A percentile compares a stretch with the other conserved stretches of the same genome.
Evolutionary conservation across 441 rosid species (phyloP).

Genomic region (Arabidopsis lyrata): DNA sequence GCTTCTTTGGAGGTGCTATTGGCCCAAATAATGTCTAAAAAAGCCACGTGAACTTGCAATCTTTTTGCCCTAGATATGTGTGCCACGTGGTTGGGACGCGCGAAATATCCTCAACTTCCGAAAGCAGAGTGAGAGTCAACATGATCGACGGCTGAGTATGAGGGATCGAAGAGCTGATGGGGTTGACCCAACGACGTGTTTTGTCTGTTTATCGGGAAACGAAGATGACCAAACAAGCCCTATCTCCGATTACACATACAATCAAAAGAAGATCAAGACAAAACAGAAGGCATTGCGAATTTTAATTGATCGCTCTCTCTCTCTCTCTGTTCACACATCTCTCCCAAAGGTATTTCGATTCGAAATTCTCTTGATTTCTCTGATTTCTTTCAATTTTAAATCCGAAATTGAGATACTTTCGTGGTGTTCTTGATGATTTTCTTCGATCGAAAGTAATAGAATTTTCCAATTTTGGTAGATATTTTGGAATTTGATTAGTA

Average conservation of each 20-base stretch:
- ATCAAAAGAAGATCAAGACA: constrained; percentile 39
- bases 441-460: background rate
- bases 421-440: background rate
- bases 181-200: constrained; percentile 26
- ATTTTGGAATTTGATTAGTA: too few relatives aligned
- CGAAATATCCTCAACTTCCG: constrained; percentile 23
- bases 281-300: constrained; percentile 32
- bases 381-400: background rate
- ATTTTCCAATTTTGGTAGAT: too few relatives aligned
- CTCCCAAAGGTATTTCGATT: constrained; percentile 2
- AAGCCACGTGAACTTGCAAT: background rate
- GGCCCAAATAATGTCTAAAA: background rate
- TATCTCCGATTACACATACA: constrained; percentile 39
- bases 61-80: constrained; percentile 25
- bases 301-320: constrained; percentile 5
- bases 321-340: constrained; percentile 23
- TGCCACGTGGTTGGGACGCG: constrained; percentile 31
- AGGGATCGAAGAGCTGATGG: background rate
- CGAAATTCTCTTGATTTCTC: background rate
- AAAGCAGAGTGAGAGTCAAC: constrained; percentile 28
- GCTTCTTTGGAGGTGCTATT: background rate
- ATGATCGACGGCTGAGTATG: constrained; percentile 37
- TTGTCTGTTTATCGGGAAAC: constrained; percentile 44
- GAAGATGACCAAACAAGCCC: constrained; percentile 70
- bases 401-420: background rate